These are phyloP conservation scores for Nadsonia commutata DNA, from an alignment of 1,139 yeast species.

Conservation along the genomic window DNA sequence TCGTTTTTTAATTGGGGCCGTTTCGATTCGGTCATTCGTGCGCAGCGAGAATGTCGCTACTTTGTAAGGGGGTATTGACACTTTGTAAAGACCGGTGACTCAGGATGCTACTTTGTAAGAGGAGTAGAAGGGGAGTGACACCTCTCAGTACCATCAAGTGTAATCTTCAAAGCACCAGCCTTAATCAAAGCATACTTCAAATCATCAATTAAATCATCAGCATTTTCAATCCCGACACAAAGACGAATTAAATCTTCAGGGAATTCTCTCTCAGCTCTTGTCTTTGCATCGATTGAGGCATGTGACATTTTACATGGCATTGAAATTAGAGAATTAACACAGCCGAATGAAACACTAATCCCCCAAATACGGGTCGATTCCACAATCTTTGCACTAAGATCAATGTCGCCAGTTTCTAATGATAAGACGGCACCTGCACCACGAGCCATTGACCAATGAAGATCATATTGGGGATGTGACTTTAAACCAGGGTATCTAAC, in stretches of 20 bases:
- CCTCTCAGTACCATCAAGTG: conserved; percentile 2
- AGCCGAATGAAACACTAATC: conserved; percentile 87
- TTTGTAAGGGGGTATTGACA: no score
- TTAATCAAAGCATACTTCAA: conserved; percentile 52
- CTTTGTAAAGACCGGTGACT: no score
- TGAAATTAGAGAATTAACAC: conserved; percentile 75
- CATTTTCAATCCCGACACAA: conserved; percentile 75
- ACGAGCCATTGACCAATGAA: conserved; percentile 61
- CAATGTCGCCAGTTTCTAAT: conserved; percentile 70
- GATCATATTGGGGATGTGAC: conserved; percentile 65
- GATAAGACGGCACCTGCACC: conserved; percentile 87
- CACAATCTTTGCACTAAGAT: conserved; percentile 55
- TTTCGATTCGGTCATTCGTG: no score
- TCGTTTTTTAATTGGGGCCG: no score
- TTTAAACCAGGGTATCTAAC: conserved; percentile 78
- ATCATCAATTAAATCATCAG: conserved; percentile 51
- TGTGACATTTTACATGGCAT: conserved; percentile 95
- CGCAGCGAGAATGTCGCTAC: no score
- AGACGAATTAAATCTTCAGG: conserved; percentile 84
- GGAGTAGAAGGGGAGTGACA: not conserved
- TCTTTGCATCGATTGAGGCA: conserved; percentile 83
- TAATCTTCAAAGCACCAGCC: conserved; percentile 42
- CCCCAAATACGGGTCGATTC: conserved; percentile 67
- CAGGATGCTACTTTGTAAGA: not conserved
- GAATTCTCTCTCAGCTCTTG: conserved; percentile 73